Conservation (phyloP, 352 stramenopile genomes). For the Pythium periplocum region DNA sequence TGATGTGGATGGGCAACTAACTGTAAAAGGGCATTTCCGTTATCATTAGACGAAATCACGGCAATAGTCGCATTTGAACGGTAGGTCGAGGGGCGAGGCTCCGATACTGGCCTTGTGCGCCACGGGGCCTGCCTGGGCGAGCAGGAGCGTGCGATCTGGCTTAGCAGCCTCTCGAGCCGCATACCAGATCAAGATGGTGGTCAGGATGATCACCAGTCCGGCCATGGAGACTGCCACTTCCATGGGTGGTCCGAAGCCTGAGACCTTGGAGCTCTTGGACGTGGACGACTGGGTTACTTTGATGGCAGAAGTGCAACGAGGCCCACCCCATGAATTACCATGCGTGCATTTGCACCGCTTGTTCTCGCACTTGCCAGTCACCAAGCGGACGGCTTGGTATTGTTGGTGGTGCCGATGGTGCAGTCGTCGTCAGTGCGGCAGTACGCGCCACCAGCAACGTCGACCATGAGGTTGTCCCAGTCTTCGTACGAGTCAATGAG, state of each 20-base stretch:
- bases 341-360: conserved; percentile 39
- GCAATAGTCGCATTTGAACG: too few species aligned
- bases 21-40: too few species aligned
- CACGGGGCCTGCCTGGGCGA: too few species aligned
- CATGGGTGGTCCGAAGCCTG: conserved; percentile 11
- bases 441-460: conserved; percentile 42
- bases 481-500: conserved; percentile 37
- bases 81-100: too few species aligned
- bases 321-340: conserved; percentile 37
- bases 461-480: conserved; percentile 27
- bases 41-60: too few species aligned
- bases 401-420: conserved; percentile 31
- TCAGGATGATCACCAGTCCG: conserved; percentile 4
- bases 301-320: conserved; percentile 36
- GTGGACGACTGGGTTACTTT: conserved; percentile 11
- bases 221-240: conserved; percentile 2
- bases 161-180: too few species aligned
- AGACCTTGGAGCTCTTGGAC: conserved; percentile 1
- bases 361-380: conserved; percentile 49
- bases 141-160: too few species aligned
- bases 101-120: too few species aligned
- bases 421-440: conserved; percentile 55
- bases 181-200: not conserved
- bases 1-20: too few species aligned
- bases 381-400: conserved; percentile 14